A percentile compares a stretch with the other conserved stretches of the same genome.
Evolutionary conservation across 2,329 filamentous ascomycete genomes (phyloP).

Genomic region (Nemania bipapillata): DNA sequence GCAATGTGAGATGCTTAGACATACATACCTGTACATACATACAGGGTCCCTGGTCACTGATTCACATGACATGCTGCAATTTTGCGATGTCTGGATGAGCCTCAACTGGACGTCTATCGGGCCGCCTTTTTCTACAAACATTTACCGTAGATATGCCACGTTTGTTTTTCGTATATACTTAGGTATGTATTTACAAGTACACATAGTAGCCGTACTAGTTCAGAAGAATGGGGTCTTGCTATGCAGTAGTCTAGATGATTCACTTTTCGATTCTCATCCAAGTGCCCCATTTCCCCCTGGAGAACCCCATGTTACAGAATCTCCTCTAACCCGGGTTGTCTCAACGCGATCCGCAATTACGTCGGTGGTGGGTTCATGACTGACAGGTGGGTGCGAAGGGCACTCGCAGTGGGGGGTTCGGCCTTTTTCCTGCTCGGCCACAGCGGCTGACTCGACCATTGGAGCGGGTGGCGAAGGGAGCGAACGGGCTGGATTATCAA

Average conservation of each 20-base stretch:
- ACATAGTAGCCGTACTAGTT: no score
- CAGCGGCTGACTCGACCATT: constrained; percentile 23
- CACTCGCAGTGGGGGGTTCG: constrained; percentile 15
- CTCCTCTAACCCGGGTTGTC: not conserved
- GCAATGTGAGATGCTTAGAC: constrained; percentile 17
- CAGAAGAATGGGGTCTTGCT: not conserved
- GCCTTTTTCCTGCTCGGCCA: not conserved
- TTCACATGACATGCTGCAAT: constrained; percentile 30
- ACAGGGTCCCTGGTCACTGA: constrained; percentile 12
- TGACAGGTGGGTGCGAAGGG: constrained; percentile 10
- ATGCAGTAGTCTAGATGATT: not conserved
- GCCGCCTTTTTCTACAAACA: not conserved
- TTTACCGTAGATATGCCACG: no score
- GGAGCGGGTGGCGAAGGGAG: constrained; percentile 7
- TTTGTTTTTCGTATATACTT: no score
- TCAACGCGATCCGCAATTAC: constrained; percentile 6
- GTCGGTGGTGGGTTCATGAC: not conserved
- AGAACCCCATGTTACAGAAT: not conserved
- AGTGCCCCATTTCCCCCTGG: not conserved
- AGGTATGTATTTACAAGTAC: no score
- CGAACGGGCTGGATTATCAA: constrained; percentile 6
- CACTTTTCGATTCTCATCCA: not conserved
- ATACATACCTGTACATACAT: not conserved
- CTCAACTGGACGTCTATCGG: constrained; percentile 17
- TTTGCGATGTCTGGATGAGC: constrained; percentile 21